Evolutionary conservation across 441 rosid genomes (phyloP), one percentile per base, ranked within the genome.

Genomic region (Erodium moschatum): DNA sequence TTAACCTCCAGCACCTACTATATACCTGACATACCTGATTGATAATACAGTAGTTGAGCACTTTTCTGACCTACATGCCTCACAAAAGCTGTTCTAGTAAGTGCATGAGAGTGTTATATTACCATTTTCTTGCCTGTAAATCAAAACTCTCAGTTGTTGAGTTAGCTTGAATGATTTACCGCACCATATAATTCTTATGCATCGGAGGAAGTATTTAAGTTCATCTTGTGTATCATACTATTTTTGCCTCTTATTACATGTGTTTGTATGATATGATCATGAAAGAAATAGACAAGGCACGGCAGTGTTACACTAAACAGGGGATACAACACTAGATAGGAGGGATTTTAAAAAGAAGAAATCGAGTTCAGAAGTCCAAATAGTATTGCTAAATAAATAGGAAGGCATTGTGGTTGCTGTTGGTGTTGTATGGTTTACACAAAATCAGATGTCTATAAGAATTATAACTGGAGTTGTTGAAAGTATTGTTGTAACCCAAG

Each of bases 11-110:
- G 20, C 40, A 64, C 54, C 50, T 62, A 40, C 29, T 71, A 64
- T 71, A 64, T 40, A 60, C 66, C 7, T 67, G 31, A 46, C 66
- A 38, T 38, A 38, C 65, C 56, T 70, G 50, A 66, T 13, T 56
- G 40, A 21, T 44, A 58, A 8, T 33, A 11, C 24, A 5, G 0
- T 16, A 68, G 71, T 69, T 29, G 64, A 15, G 63, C 35, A 7
- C 54, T n/a, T 46, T 13, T 46, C 54, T 46, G 24, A 24, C n/a
- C 31, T 40, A 38, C 66, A 11, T 2, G 35, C 65, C 7, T 7
- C 10, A 8, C 21, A 56, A 56, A 16, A 56, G 11, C 27, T 56
- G 20, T 56, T 56, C 11, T 18, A 56, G 16, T 19, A 18, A 11
- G 10, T 16, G 61, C 21, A 8, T 16, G 61, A 54, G 61, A 54